Percentiles rank a stretch among this genome's conserved stretches.
phyloP scores from a whole-genome alignment of 2,329 filamentous ascomycete genomes.

The Colletotrichum viniferum region DNA sequence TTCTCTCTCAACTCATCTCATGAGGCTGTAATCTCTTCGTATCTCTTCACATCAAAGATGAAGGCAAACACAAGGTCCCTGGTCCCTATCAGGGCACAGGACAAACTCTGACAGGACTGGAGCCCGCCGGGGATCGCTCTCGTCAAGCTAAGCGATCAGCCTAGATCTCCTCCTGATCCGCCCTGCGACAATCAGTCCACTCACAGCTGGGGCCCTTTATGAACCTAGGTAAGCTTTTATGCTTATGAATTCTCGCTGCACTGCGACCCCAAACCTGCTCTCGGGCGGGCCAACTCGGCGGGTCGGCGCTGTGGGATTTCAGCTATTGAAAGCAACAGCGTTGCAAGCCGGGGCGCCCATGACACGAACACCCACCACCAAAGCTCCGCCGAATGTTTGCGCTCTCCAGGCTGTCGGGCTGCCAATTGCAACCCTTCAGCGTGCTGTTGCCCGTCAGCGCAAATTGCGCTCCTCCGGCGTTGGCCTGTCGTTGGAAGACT shows the following conservation, averaged over 20 bases:
- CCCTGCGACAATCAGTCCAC: not conserved
- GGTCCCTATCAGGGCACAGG: not conserved
- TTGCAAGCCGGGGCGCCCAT: slow-evolving; percentile 1
- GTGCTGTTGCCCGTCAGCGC: not conserved
- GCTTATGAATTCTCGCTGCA: not conserved
- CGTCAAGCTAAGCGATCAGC: not conserved
- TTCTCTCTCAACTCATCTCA: not conserved
- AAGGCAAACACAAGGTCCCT: not conserved
- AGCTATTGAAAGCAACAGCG: slow-evolving; percentile 9
- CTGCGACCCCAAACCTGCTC: not conserved
- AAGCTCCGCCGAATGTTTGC: not conserved
- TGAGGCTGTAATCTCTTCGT: not conserved
- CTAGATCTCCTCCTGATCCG: not conserved
- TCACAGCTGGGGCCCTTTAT: not conserved
- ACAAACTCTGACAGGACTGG: not conserved
- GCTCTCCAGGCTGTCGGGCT: not conserved
- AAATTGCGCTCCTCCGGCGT: not conserved
- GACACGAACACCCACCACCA: not conserved
- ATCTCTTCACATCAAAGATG: not conserved
- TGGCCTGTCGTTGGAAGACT: not conserved
- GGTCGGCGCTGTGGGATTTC: not conserved
- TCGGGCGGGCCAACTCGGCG: not conserved
- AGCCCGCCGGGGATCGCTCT: not conserved
- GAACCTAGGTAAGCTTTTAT: not conserved
- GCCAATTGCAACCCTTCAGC: not conserved